phyloP scores from a whole-genome alignment of 306 rosid species.

The Elaeagnus macrophylla region DNA sequence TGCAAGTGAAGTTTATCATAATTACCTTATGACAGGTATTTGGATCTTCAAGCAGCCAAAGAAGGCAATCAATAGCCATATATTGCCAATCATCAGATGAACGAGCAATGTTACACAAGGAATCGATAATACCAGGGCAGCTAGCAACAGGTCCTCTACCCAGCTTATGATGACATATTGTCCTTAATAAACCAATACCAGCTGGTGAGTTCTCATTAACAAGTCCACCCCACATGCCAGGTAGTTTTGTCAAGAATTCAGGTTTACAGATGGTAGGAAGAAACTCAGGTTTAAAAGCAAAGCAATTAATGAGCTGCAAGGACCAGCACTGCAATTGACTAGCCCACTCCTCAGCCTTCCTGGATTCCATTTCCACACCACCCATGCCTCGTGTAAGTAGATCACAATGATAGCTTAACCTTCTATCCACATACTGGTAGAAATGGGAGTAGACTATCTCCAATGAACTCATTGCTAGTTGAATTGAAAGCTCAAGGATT shows the following conservation, averaged over 20 bases:
- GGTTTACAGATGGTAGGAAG: conserved; percentile 85
- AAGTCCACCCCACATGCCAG: conserved; percentile 99
- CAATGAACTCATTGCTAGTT: conserved; percentile 77
- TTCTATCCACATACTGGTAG: conserved; percentile 79
- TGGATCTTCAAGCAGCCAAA: conserved; percentile 91
- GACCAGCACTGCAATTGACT: conserved; percentile 99
- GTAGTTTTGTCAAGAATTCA: conserved; percentile 70
- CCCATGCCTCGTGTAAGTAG: conserved; percentile 99
- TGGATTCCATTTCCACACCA: conserved; percentile 97
- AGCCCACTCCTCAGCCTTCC: conserved; percentile 99
- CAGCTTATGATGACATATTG: conserved; percentile 91
- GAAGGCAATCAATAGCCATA: conserved; percentile 97
- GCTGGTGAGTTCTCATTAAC: conserved; percentile 98
- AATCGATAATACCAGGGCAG: conserved; percentile 71
- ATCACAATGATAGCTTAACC: conserved; percentile 94
- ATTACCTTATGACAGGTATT: conserved; percentile 79
- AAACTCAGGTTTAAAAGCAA: conserved; percentile 92
- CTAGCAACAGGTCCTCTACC: conserved; percentile 90
- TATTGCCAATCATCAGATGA: conserved; percentile 99
- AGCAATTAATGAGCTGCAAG: conserved; percentile 93
- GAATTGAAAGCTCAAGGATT: conserved; percentile 89
- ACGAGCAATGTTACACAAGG: conserved; percentile 80
- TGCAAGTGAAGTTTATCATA: neutral
- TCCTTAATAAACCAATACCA: conserved; percentile 84
- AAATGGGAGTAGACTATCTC: conserved; percentile 97